Evolutionary conservation across 108 stramenopile species (phyloP).

Genomic region (Nitzschia inconspicua): DNA sequence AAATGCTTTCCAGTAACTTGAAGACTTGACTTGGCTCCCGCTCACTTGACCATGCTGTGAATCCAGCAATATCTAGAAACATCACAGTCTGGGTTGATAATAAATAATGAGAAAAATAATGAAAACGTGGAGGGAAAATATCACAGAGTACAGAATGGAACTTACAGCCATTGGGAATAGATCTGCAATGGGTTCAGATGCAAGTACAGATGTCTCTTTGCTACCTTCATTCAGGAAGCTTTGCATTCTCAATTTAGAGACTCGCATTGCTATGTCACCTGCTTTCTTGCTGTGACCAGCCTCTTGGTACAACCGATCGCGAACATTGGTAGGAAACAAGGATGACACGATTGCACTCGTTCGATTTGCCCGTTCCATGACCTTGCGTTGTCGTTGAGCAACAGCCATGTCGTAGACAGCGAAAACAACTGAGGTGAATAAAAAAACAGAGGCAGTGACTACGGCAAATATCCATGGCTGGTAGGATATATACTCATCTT

Average conservation of each 20-base stretch:
- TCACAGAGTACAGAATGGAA: no score
- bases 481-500: background rate
- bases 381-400: background rate
- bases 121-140: no score
- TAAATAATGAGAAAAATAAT: no score
- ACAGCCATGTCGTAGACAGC: background rate
- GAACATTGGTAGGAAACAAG: slow-evolving; percentile 23
- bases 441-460: no score
- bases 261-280: no score
- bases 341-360: slow-evolving; percentile 24
- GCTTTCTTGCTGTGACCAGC: no score
- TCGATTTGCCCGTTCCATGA: slow-evolving; percentile 8
- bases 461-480: background rate
- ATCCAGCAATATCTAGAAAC: slow-evolving; percentile 1
- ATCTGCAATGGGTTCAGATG: background rate
- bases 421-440: background rate
- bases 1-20: background rate
- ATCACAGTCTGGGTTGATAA: no score
- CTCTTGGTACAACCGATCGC: slow-evolving; percentile 4
- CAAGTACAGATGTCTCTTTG: background rate
- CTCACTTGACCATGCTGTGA: background rate
- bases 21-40: background rate
- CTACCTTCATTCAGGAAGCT: background rate
- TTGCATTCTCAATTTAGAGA: background rate
- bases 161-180: background rate